phyloP scores from a whole-genome alignment of 2,329 filamentous ascomycete species.

The Diaporthe citrichinensis region DNA sequence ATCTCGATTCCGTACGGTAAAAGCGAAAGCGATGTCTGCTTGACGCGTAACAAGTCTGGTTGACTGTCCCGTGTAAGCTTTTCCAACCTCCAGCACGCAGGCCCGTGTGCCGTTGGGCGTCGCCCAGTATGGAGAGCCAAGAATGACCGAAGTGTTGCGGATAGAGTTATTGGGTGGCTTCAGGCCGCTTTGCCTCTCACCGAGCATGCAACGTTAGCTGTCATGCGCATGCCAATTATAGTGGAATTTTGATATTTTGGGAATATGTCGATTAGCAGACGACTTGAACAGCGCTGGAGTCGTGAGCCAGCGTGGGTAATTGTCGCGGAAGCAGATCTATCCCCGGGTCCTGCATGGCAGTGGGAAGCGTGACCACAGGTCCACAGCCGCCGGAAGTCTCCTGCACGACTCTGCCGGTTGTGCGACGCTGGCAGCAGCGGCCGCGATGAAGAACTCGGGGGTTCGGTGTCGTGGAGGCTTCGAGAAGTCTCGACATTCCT shows the following conservation, averaged over 20 bases:
- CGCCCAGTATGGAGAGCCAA: not conserved
- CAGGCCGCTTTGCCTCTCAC: not conserved
- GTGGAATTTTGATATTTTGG: not conserved
- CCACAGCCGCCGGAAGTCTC: not conserved
- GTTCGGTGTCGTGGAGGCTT: constrained; percentile 19
- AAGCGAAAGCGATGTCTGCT: constrained; percentile 12
- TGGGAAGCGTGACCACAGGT: not conserved
- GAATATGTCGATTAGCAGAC: not conserved
- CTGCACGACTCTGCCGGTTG: constrained; percentile 8
- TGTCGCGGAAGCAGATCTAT: constrained; percentile 1
- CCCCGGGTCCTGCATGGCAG: not conserved
- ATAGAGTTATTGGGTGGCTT: constrained; percentile 5
- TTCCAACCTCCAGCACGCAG: not conserved
- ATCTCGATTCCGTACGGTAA: constrained; percentile 14
- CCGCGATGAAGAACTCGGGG: not conserved
- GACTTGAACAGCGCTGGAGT: not conserved
- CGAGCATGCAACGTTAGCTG: not conserved
- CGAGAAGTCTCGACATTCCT: constrained; percentile 2
- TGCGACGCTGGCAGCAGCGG: constrained; percentile 1
- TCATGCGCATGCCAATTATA: not conserved
- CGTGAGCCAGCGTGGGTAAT: not conserved
- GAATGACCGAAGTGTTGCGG: not conserved
- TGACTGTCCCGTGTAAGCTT: constrained; percentile 14
- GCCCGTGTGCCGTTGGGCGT: constrained; percentile 8
- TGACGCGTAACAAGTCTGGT: constrained; percentile 7